A percentile compares a stretch with the other conserved stretches of the same genome.
These are phyloP conservation scores for Micractinium sp. DNA, from an alignment of 139 green algal species.

Conservation along the genomic window DNA sequence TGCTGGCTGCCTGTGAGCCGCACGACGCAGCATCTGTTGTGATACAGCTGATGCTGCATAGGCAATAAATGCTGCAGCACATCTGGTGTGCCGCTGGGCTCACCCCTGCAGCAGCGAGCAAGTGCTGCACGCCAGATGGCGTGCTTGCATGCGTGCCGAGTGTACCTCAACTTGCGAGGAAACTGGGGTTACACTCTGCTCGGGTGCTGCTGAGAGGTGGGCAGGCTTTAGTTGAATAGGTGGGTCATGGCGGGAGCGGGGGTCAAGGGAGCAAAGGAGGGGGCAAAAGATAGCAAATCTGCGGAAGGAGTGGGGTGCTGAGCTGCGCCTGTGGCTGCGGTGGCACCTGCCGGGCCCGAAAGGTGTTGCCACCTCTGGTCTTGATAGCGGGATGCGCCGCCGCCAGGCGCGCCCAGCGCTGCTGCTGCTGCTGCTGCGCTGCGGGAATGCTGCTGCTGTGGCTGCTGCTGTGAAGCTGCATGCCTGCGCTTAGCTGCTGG, in stretches of 20 bases:
- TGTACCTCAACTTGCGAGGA: too few relatives aligned
- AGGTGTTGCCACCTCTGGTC: too few relatives aligned
- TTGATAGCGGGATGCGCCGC: too few relatives aligned
- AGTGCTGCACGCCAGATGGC: too few relatives aligned
- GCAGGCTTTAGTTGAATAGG: background rate
- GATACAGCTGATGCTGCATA: too few relatives aligned
- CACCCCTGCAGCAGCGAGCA: too few relatives aligned
- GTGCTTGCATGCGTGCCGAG: too few relatives aligned
- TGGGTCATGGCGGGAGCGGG: background rate
- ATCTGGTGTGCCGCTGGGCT: too few relatives aligned
- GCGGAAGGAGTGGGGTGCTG: background rate
- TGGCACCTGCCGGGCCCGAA: background rate
- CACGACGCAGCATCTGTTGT: too few relatives aligned
- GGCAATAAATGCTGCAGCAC: too few relatives aligned
- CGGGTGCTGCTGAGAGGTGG: background rate
- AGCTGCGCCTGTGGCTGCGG: background rate
- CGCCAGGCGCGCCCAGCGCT: background rate
- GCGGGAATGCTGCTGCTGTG: slow-evolving; percentile 6
- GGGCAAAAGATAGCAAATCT: background rate
- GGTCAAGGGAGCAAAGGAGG: background rate
- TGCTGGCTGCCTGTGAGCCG: too few relatives aligned
- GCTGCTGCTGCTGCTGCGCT: background rate
- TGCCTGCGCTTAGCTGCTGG: background rate
- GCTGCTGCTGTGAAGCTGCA: background rate
- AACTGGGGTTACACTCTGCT: background rate